Conservation (phyloP, 169 alveolate genomes). For the Besnoitia besnoiti region DNA sequence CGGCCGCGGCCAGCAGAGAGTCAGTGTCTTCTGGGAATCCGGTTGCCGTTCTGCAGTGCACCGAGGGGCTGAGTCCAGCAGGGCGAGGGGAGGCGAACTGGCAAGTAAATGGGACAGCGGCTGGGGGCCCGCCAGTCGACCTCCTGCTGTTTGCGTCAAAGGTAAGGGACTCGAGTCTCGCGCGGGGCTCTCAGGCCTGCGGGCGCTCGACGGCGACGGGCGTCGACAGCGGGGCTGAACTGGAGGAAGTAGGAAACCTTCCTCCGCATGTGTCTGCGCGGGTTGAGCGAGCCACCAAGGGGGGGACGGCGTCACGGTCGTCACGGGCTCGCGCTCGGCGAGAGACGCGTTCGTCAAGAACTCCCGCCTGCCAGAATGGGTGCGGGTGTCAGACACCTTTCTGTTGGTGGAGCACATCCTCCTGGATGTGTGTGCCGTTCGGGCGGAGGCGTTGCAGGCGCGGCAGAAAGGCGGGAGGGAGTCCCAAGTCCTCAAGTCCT, state of each 20-base stretch:
- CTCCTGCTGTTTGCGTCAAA: not conserved
- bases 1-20: too few species aligned
- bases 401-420: not conserved
- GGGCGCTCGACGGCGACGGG: too few species aligned
- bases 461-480: not conserved
- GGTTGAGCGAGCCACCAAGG: not conserved
- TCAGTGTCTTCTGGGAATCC: too few species aligned
- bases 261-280: not conserved
- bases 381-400: not conserved
- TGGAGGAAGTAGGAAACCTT: not conserved
- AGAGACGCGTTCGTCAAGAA: not conserved
- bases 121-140: conserved; percentile 4
- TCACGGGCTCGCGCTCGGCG: not conserved
- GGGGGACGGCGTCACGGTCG: not conserved
- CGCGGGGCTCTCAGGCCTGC: too few species aligned
- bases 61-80: too few species aligned
- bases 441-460: not conserved
- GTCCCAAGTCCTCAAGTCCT: too few species aligned
- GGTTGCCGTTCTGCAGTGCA: too few species aligned
- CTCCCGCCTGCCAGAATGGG: not conserved
- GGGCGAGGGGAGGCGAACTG: too few species aligned
- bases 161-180: not conserved
- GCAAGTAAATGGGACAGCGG: too few species aligned
- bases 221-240: not conserved
- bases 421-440: not conserved